Conservation (phyloP, 2,329 filamentous ascomycete species). For the Aschersonia sp. region DNA sequence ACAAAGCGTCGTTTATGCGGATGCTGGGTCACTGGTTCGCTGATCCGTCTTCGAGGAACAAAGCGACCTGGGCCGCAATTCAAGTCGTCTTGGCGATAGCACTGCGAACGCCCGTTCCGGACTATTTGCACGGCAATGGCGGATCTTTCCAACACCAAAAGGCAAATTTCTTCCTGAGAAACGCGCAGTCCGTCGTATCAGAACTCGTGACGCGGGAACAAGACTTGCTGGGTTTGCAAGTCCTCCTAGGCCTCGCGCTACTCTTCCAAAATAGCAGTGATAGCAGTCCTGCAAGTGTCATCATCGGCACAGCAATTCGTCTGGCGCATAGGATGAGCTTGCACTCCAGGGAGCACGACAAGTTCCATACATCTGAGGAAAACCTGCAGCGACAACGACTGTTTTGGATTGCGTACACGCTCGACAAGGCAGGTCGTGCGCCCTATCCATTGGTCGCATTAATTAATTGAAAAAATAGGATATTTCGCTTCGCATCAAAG, state of each 20-base stretch:
- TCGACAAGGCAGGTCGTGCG: conserved; percentile 20
- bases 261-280: conserved; percentile 22
- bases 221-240: conserved; percentile 23
- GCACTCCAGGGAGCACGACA: conserved; percentile 14
- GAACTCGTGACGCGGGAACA: conserved; percentile 22
- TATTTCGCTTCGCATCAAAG: conserved; percentile 20
- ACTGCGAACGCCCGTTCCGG: conserved; percentile 11
- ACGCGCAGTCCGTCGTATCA: conserved; percentile 21
- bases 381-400: conserved; percentile 19
- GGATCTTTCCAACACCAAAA: conserved; percentile 8
- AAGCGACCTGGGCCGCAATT: conserved; percentile 21
- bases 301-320: conserved; percentile 23
- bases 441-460: too few relatives aligned
- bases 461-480: conserved; percentile 6
- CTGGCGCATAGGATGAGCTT: conserved; percentile 21
- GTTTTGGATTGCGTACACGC: conserved; percentile 25
- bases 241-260: conserved; percentile 21
- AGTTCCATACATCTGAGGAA: conserved; percentile 13
- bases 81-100: conserved; percentile 23
- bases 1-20: conserved; percentile 19
- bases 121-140: neutral
- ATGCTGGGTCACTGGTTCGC: conserved; percentile 21
- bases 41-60: conserved; percentile 7
- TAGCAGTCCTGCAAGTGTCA: conserved; percentile 19
- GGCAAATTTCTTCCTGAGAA: conserved; percentile 18